Percentiles rank a stretch among this genome's conserved stretches.
These are phyloP conservation scores for Aspergillus sp. DNA, from an alignment of 2,329 filamentous ascomycete genomes.

Conservation along the genomic window DNA sequence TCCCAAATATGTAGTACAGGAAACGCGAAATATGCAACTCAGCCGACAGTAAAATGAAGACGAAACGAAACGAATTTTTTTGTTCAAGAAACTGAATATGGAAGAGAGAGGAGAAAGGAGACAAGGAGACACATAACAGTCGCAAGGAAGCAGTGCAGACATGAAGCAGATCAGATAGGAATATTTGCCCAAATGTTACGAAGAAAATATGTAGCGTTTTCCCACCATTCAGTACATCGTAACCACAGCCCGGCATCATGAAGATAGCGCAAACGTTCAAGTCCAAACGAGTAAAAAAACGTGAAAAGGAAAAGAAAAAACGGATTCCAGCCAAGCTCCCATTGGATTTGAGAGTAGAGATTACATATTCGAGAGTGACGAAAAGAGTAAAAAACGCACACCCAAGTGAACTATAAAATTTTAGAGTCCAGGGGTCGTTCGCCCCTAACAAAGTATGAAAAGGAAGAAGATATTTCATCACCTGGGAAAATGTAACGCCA, in stretches of 20 bases:
- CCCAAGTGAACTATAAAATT: slow-evolving; percentile 16
- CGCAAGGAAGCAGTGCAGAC: slow-evolving; percentile 16
- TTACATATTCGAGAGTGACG: slow-evolving; percentile 38
- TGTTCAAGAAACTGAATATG: slow-evolving; percentile 16
- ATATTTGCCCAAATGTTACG: slow-evolving; percentile 18
- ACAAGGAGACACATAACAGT: slow-evolving; percentile 16
- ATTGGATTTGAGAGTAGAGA: slow-evolving; percentile 36
- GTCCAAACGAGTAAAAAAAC: slow-evolving; percentile 11
- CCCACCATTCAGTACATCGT: slow-evolving; percentile 36
- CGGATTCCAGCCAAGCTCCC: slow-evolving; percentile 39
- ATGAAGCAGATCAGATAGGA: slow-evolving; percentile 17
- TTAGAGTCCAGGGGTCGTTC: slow-evolving; percentile 11
- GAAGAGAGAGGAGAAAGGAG: slow-evolving; percentile 15
- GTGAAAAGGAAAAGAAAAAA: not conserved
- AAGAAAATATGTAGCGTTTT: slow-evolving; percentile 26
- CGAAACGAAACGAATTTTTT: slow-evolving; percentile 15
- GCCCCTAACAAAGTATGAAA: slow-evolving; percentile 20
- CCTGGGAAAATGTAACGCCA: slow-evolving; percentile 26
- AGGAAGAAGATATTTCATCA: slow-evolving; percentile 28
- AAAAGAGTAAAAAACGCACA: slow-evolving; percentile 11
- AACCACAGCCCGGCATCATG: slow-evolving; percentile 28
- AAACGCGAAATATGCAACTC: slow-evolving; percentile 22
- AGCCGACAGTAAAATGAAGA: slow-evolving; percentile 21
- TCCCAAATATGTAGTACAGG: slow-evolving; percentile 27
- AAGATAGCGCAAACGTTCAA: slow-evolving; percentile 22